phyloP scores from a whole-genome alignment of 2,329 filamentous ascomycete genomes.

The Sporothrix dimorphospora region DNA sequence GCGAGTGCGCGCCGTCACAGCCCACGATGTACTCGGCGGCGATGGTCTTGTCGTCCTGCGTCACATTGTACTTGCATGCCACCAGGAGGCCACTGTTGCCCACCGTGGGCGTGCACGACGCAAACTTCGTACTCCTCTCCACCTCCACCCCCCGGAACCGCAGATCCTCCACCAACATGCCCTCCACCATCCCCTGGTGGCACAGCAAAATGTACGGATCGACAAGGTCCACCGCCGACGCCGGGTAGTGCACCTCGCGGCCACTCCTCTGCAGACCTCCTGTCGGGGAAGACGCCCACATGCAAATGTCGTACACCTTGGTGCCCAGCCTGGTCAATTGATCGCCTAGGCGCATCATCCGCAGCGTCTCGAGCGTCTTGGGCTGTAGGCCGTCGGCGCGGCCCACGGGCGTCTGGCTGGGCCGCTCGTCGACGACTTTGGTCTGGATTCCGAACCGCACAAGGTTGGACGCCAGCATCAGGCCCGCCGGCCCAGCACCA shows the following conservation, averaged over 20 bases:
- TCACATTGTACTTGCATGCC: constrained; percentile 53
- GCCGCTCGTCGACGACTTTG: constrained; percentile 24
- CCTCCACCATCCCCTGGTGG: constrained; percentile 77
- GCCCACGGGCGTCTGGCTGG: constrained; percentile 43
- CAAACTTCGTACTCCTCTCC: constrained; percentile 63
- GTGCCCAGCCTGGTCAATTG: constrained; percentile 66
- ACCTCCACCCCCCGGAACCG: constrained; percentile 65
- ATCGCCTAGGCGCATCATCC: constrained; percentile 70
- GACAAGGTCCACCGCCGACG: constrained; percentile 43
- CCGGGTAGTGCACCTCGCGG: constrained; percentile 65
- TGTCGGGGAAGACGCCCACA: constrained; percentile 59
- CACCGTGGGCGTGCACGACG: not conserved
- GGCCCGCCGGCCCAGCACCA: constrained; percentile 40
- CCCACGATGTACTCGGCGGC: constrained; percentile 39
- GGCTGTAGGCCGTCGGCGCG: constrained; percentile 74
- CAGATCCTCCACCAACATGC: constrained; percentile 69
- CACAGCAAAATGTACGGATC: constrained; percentile 59
- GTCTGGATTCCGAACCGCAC: constrained; percentile 57
- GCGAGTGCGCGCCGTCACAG: not conserved
- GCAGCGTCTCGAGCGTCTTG: constrained; percentile 76
- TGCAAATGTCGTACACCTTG: constrained; percentile 72
- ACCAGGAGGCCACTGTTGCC: constrained; percentile 45
- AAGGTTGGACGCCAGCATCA: constrained; percentile 48
- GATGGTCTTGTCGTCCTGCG: constrained; percentile 46
- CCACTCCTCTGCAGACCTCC: constrained; percentile 45